Evolutionary conservation across 495 filamentous ascomycete genomes (phyloP), one percentile per base, ranked within the genome.

Genomic region (Melanomma pulvis-pyrius): DNA sequence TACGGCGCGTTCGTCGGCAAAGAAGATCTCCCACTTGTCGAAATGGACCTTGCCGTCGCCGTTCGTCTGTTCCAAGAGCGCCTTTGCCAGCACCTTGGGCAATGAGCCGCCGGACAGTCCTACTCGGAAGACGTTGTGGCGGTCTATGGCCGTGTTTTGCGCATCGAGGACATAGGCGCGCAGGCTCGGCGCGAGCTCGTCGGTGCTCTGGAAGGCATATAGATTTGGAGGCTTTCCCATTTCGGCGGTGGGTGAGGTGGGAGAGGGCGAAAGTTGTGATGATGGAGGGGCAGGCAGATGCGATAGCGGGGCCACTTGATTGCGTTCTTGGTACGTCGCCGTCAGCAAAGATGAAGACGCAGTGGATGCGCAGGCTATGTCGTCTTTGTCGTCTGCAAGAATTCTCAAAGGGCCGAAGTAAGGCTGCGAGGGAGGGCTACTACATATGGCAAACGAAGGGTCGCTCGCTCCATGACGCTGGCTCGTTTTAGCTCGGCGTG

Each of bases 1-100:
- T 29, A 98, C 96, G 28, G 89, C 89, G 69, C 94, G 91, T 83
- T 98, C 94, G 71, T 98, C 94, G 67, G 93, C 93, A 79, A 97
- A 98, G 84, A 97, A 98, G 74, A 98, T 90, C 70, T 98, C 89
- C 94, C 94, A 98, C 74, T 90, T 92, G 73, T 82, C 80, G 82
- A 93, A 97, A 68, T 87, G 80, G 59, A 92, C 77, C 8, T 78
- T 81, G 63, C 91, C 87, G 26, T 88, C 87, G 12, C 79, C 75
- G 34, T 75, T 74, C 36, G 62, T 83, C 77, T 0, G 25, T 5
- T 87, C 76, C 3, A 98, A 85, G 11, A 98, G 87, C 1, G 92
- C 90, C 65, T 83, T 83, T 21, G 92, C 92, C 24, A 98, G 90
- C 26, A 88, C 90, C 60, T 88, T 85, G 24, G 94, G 94, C 7